Evolutionary conservation across 352 stramenopile species (phyloP), one percentile per base, ranked within the genome.

Genomic region (Elongisporangium undulatum): DNA sequence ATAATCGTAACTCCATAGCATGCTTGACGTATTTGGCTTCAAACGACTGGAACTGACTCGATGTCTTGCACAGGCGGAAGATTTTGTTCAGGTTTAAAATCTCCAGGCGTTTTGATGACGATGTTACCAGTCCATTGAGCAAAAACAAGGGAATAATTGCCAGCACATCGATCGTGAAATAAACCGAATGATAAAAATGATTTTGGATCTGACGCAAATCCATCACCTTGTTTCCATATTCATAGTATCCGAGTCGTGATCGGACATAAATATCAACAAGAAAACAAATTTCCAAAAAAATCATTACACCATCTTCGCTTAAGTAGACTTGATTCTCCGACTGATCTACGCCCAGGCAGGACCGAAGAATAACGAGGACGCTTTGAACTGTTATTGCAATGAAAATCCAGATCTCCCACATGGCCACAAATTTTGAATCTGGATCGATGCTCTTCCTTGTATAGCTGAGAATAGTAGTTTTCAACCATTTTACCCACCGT

Each of bases 201-300:
- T 48, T 23, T 22, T 69, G 71, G 56, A 89, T 85, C 4, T 61
- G 41, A 0, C 45, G 45, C 13, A 77, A 23, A 57, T 82, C 69
- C 72, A 85, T 85, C 4, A 87, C 65, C 51, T 89, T 89, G 61
- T 89, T 87, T 26, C 77, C 79, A 24, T 78, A 87, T 45, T 81
- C 67, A 58, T 85, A 89, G 60, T 76, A 89, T 0, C 79, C 77
- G 29, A 85, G 71, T 1, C 71, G 68, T 1, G 70, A 81, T 7
- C 82, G 69, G 9, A 89, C 55, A 34, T 82, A 76, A 0, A 79
- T 69, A 38, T 89, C 79, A 1, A 83, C n/a, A 0, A 82, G 26
- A 21, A 85, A 87, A 8, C 66, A 49, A 17, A 75, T 49, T 41
- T 89, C 77, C 5, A 87, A 34, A 8, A 65, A 51, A 7, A 88